phyloP scores from a whole-genome alignment of 1,139 yeast species.

The Kodamaea plutei region DNA sequence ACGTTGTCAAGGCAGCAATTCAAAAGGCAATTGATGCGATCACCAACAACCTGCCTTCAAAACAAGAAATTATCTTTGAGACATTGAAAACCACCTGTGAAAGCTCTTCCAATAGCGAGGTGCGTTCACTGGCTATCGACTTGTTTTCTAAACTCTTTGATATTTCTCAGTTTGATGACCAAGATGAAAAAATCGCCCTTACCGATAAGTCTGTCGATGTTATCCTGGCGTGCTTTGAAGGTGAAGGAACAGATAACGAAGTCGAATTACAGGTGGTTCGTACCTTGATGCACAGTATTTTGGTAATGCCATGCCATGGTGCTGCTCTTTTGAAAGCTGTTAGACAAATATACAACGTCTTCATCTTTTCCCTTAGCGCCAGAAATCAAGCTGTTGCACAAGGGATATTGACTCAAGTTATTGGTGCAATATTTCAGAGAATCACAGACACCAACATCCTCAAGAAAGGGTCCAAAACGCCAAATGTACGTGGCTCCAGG shows the following conservation, averaged over 20 bases:
- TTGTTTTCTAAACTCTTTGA: conserved; percentile 45
- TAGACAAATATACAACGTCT: conserved; percentile 88
- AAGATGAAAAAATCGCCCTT: conserved; percentile 45
- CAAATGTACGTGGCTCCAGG: conserved; percentile 19
- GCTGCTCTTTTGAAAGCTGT: conserved; percentile 84
- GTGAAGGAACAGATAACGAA: conserved; percentile 85
- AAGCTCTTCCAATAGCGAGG: conserved; percentile 23
- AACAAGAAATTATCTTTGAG: conserved; percentile 35
- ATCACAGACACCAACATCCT: conserved; percentile 38
- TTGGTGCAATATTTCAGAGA: conserved; percentile 78
- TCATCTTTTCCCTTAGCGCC: conserved; percentile 75
- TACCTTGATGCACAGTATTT: conserved; percentile 83
- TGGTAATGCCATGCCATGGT: conserved; percentile 86
- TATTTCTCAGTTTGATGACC: conserved; percentile 38
- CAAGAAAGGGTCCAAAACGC: conserved; percentile 13
- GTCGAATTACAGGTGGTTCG: conserved; percentile 90
- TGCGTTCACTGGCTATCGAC: conserved; percentile 41
- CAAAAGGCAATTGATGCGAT: conserved; percentile 38
- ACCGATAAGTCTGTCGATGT: conserved; percentile 85
- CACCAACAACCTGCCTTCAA: conserved; percentile 24
- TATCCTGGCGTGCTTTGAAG: conserved; percentile 81
- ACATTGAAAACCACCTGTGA: conserved; percentile 42
- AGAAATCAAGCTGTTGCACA: conserved; percentile 93
- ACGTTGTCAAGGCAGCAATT: conserved; percentile 25
- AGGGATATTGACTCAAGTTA: conserved; percentile 89